These are phyloP conservation scores for Yarrowia galli DNA, from an alignment of 1,139 yeast species.

Conservation along the genomic window DNA sequence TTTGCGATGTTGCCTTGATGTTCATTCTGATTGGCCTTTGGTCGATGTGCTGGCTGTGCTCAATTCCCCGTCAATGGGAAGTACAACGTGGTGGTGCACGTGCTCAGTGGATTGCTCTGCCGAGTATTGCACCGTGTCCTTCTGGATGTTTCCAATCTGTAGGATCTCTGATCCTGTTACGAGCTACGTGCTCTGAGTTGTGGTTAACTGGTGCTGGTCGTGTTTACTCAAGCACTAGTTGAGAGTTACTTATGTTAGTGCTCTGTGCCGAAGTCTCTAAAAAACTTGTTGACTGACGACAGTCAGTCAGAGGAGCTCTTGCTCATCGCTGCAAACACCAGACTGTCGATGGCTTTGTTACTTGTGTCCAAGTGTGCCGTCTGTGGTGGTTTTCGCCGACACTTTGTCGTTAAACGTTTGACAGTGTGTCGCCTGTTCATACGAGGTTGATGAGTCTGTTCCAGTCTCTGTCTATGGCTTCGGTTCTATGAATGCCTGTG, in stretches of 20 bases:
- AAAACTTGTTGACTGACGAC: background rate
- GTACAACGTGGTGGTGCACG: background rate
- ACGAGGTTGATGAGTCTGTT: background rate
- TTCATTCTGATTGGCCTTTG: background rate
- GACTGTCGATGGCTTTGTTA: background rate
- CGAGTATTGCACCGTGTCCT: background rate
- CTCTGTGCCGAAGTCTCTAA: background rate
- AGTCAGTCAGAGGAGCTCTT: background rate
- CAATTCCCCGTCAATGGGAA: background rate
- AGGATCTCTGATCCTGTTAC: background rate
- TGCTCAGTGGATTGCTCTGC: background rate
- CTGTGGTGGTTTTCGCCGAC: background rate
- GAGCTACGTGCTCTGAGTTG: background rate
- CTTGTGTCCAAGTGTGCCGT: background rate
- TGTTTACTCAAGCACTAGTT: background rate
- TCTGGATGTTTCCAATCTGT: background rate
- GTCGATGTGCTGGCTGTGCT: background rate
- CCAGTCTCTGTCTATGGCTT: background rate
- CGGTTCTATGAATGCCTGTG: background rate
- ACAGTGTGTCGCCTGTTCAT: background rate
- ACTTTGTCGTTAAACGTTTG: background rate
- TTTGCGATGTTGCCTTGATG: background rate
- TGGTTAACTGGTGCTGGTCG: background rate
- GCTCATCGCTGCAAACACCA: background rate
- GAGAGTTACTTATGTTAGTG: background rate